phyloP scores from a whole-genome alignment of 2,329 filamentous ascomycete species.

The Penicillium expansum region DNA sequence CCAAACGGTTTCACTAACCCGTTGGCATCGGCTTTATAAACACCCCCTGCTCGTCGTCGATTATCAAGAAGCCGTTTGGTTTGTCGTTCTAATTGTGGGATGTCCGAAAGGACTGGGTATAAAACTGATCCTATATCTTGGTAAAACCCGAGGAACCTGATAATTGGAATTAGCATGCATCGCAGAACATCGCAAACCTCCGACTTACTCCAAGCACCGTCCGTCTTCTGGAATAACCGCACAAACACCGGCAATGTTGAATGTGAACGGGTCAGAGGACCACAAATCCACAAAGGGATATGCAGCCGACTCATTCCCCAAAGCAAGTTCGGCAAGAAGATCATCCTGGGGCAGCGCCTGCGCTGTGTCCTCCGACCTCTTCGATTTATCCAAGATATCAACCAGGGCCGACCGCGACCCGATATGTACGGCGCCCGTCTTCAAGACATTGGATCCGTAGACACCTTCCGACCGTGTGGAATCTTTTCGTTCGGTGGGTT shows the following conservation, averaged over 20 bases:
- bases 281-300: conserved; percentile 63
- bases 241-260: conserved; percentile 55
- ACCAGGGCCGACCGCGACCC: conserved; percentile 58
- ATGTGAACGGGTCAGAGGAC: conserved; percentile 58
- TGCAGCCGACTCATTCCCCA: conserved; percentile 60
- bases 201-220: conserved; percentile 44
- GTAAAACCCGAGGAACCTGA: conserved; percentile 54
- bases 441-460: conserved; percentile 31
- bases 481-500: conserved; percentile 11
- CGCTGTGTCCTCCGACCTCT: conserved; percentile 35
- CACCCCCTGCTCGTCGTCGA: conserved; percentile 43
- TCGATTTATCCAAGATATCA: conserved; percentile 53
- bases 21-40: conserved; percentile 45
- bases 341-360: conserved; percentile 57
- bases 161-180: conserved; percentile 10
- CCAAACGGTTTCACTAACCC: conserved; percentile 56
- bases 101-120: conserved; percentile 56
- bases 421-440: conserved; percentile 56
- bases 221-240: conserved; percentile 56
- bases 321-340: conserved; percentile 57
- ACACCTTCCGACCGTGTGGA: conserved; percentile 27
- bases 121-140: conserved; percentile 56
- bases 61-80: conserved; percentile 52
- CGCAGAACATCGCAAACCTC: background rate
- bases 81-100: conserved; percentile 51